Percentiles rank a stretch among this genome's conserved stretches.
phyloP scores from a whole-genome alignment of 164 flowering plant genomes.

The Dillenia suffruticosa region DNA sequence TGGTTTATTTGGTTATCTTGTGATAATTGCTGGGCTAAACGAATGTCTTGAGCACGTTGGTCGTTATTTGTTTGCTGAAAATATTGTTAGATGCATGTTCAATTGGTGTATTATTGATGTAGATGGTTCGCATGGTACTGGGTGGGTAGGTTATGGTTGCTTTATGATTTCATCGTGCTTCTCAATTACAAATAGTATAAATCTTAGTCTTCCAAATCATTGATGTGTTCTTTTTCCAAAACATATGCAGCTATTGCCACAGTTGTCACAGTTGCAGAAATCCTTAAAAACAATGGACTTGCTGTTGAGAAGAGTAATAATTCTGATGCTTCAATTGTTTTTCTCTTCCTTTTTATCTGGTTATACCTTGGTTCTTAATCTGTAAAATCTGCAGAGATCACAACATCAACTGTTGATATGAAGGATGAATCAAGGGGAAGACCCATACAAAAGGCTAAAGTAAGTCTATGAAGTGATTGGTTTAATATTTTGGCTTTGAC shows the following conservation, averaged over 20 bases:
- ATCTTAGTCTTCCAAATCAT: neutral
- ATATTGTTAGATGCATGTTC: too few relatives aligned
- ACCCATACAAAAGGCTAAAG: constrained; percentile 86
- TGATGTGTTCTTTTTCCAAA: constrained; percentile 2
- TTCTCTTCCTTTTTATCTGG: neutral
- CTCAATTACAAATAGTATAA: too few relatives aligned
- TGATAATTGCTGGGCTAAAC: too few relatives aligned
- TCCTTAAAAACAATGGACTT: constrained; percentile 67
- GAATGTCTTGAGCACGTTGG: too few relatives aligned
- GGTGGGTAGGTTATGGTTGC: too few relatives aligned
- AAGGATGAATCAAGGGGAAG: constrained; percentile 77
- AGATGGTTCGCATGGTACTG: too few relatives aligned
- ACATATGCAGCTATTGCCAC: constrained; percentile 66
- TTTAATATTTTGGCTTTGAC: too few relatives aligned
- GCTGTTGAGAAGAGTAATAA: constrained; percentile 71
- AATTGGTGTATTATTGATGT: too few relatives aligned
- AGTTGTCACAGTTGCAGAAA: constrained; percentile 70
- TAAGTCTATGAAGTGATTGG: constrained; percentile 6
- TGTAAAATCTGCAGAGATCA: constrained; percentile 47
- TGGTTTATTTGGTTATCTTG: too few relatives aligned
- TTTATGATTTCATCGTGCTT: too few relatives aligned
- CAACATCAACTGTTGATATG: constrained; percentile 85
- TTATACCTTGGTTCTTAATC: constrained; percentile 1
- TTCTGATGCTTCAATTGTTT: neutral
- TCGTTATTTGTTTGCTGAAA: too few relatives aligned